Base-by-base conservation (phyloP, 2,329 filamentous ascomycete species). In the Pseudogymnoascus sp. region DNA sequence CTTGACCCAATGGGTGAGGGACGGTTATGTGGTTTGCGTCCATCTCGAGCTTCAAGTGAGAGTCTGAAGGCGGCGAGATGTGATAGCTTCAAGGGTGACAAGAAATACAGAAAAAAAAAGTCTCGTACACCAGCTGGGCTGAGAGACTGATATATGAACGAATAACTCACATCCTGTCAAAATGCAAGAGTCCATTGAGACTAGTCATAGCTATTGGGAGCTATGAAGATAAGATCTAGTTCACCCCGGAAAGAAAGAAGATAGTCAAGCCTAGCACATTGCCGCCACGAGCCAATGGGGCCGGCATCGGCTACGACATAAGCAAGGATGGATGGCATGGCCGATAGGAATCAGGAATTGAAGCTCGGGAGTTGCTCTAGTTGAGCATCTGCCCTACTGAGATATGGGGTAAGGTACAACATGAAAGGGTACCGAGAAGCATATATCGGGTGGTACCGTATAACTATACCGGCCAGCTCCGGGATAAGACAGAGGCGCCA, bases 1-100 rank as follows among this genome's bases (percentile, higher is more conserved):
- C 81, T 67, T 82, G 78, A 14, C 60, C 39, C 36, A 61, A 43
- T 25, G 60, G 60, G 60, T 61, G 60, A 10, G 45, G 68, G 68
- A 43, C 13, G 16, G 34, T 19, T n/a, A 57, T 36, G 10, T 57
- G 28, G 51, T 57, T 57, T 21, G 51, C 51, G 28, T 57, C 51
- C 51, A 57, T 57, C 28, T 57, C n/a, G 51, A 36, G 28, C 51
- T 57, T 57, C 51, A 57, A 21, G 25, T 54, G 48, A 54, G 48
- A 54, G n/a, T 31, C 6, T 31, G 28, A 36, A 57, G 28, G 31
- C 51, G 7, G 28, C 51, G 16, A 57, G 51, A 34, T 34, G 51
- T 57, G 10, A 36, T 36, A 54, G 23, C 25, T 34, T 57, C 51
- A 34, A 8, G 4, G 11, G 8, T 57, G 51, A 36, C 28, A 8